These are phyloP conservation scores for Solanum pimpinellifolium DNA, from an alignment of 257 asterid species.

Conservation along the genomic window DNA sequence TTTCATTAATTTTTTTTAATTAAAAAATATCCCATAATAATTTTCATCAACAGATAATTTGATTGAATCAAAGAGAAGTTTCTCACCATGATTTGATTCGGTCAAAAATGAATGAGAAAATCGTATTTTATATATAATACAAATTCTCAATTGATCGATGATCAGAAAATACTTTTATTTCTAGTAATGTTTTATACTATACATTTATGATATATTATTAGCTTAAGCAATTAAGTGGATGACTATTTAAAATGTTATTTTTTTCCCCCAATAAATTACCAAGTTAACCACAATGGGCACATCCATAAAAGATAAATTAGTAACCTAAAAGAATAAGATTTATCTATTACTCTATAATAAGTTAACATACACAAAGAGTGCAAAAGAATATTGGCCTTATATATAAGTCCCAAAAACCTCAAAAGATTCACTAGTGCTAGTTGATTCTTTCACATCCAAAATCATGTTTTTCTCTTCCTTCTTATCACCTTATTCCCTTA, in stretches of 20 bases:
- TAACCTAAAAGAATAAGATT: neutral
- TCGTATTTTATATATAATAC: too few relatives aligned
- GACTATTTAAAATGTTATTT: neutral
- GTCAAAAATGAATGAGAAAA: too few relatives aligned
- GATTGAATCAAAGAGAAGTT: too few relatives aligned
- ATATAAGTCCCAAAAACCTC: neutral
- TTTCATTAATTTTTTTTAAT: too few relatives aligned
- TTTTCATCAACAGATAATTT: too few relatives aligned
- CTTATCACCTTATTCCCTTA: conserved; percentile 1
- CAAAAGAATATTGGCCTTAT: neutral
- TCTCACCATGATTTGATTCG: too few relatives aligned
- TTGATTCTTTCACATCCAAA: neutral
- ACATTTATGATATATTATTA: neutral
- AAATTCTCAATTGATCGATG: rapidly evolving
- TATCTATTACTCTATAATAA: neutral
- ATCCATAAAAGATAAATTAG: neutral
- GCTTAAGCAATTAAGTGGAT: neutral
- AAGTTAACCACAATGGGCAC: neutral
- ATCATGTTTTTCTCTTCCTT: conserved; percentile 8
- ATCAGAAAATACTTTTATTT: rapidly evolving
- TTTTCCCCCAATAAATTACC: neutral
- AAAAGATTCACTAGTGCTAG: neutral
- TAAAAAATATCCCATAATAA: too few relatives aligned
- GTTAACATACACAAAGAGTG: neutral
- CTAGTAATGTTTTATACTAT: too few relatives aligned